These are phyloP conservation scores for Passalora sequoiae DNA, from an alignment of 2,329 filamentous ascomycete species.

Conservation along the genomic window DNA sequence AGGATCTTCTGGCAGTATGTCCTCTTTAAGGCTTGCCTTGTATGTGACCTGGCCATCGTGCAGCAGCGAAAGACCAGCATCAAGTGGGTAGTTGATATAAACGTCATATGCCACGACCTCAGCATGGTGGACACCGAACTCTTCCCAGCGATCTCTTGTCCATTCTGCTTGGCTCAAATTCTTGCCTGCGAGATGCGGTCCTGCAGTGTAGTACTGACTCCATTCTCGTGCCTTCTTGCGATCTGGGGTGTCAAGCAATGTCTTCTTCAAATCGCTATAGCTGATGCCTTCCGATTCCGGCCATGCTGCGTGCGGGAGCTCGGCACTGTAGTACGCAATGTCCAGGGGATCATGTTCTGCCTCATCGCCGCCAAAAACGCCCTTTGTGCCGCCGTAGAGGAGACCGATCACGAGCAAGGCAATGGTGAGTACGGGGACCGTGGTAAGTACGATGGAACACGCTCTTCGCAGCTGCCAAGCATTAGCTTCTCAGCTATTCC, in stretches of 20 bases:
- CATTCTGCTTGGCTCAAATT: conserved; percentile 49
- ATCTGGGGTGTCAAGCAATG: conserved; percentile 52
- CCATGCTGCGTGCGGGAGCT: conserved; percentile 37
- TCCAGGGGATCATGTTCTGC: conserved; percentile 14
- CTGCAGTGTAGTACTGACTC: conserved; percentile 49
- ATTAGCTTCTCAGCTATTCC: conserved; percentile 2
- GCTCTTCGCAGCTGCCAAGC: conserved; percentile 52
- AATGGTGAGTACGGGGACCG: conserved; percentile 37
- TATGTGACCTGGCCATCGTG: conserved; percentile 35
- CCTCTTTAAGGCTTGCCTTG: conserved; percentile 70
- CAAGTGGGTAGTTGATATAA: conserved; percentile 49
- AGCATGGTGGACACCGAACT: conserved; percentile 44
- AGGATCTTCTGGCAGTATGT: conserved; percentile 74
- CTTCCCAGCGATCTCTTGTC: conserved; percentile 47
- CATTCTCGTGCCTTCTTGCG: conserved; percentile 47
- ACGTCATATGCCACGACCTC: conserved; percentile 47
- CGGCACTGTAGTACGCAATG: conserved; percentile 21
- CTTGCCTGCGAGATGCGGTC: conserved; percentile 49
- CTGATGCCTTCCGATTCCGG: conserved; percentile 44
- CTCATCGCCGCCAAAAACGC: conserved; percentile 32
- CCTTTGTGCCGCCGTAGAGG: conserved; percentile 32
- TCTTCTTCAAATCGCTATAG: conserved; percentile 52
- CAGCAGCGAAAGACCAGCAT: conserved; percentile 37
- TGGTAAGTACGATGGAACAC: conserved; percentile 54
- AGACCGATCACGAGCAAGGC: conserved; percentile 37